A percentile compares a stretch with the other conserved stretches of the same genome.
Conservation (phyloP, 164 flowering plant genomes). For the Akebia trifoliata region DNA sequence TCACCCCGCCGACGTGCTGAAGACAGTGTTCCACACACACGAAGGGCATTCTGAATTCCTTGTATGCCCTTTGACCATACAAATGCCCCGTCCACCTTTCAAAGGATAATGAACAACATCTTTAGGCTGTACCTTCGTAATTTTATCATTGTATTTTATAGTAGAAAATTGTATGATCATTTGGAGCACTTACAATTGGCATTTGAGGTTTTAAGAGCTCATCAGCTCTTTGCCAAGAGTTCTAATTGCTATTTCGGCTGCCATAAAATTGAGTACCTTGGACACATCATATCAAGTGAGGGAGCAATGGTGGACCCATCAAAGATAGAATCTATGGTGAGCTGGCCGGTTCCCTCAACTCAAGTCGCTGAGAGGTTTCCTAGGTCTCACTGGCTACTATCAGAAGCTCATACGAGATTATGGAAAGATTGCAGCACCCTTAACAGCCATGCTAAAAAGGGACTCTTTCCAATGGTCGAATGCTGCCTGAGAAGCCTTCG, state of each 20-base stretch:
- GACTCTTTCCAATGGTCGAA: not conserved
- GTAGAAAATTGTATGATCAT: not conserved
- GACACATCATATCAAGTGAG: not conserved
- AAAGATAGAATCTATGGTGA: not conserved
- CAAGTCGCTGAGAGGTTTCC: not conserved
- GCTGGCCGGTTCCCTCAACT: not conserved
- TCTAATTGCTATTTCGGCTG: not conserved
- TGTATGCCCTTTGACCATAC: conserved; percentile 21
- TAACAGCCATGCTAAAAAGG: not conserved
- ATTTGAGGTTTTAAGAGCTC: not conserved
- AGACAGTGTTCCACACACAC: conserved; percentile 15
- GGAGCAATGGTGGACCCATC: not conserved
- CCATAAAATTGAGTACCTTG: not conserved
- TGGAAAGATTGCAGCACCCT: not conserved
- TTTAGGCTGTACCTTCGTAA: not conserved
- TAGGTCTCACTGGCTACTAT: no score
- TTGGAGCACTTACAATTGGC: not conserved
- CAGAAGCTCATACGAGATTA: no score
- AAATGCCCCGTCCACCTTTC: conserved; percentile 19
- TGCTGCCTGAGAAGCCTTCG: not conserved
- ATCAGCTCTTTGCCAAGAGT: not conserved
- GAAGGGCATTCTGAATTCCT: conserved; percentile 16
- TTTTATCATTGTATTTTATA: conserved; percentile 6
- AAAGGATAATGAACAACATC: not conserved
- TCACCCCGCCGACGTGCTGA: conserved; percentile 5